Base-by-base conservation (phyloP, 1,284 basidiomycete species). In the Sporisorium exsertum region DNA sequence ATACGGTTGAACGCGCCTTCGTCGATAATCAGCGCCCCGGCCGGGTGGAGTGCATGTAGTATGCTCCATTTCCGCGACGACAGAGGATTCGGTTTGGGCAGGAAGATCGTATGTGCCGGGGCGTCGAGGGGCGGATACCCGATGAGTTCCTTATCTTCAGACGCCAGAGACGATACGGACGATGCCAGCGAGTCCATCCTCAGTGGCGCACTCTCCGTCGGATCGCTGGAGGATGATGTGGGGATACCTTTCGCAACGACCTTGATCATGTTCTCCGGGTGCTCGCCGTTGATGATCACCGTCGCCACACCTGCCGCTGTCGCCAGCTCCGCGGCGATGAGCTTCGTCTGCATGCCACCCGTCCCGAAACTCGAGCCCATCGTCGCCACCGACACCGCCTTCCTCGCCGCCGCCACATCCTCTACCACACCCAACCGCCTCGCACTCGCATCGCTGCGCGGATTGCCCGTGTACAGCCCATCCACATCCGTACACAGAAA, bases 321-420 rank as follows among this genome's bases (percentile, higher is more conserved):
- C 0, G 96, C 95, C 16, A 99, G 93, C 84, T 99, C 97, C 0
- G 97, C 96, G 1, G 96, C 96, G 72, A 99, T 97, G 68, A 99
- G 90, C 85, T 99, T 99, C 7, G 97, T 99, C 87, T 97, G 94
- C 97, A 99, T 99, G 6, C 97, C 97, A 1, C 96, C 97, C 2
- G 97, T 99, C 0, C 96, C 97, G 13, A 99, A 89, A 72, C 90
- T 93, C 0, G 94, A 95, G 0, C 96, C 97, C 6, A 96, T 88
- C 0, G 95, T 97, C 3, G 91, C 90, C 0, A 95, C 97, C 80
- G 92, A 94, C 3, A 98, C 95, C 89, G 93, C 88, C 20, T 90
- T 87, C 26, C 94, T 90, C 70, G 97, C 94, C 27, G 89, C 90
- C 26, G 92, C 88, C 22, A 97, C 91, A 29, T 94, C 95, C 2